phyloP scores from a whole-genome alignment of 2,329 filamentous ascomycete species.

The Ophiostoma piceae region DNA sequence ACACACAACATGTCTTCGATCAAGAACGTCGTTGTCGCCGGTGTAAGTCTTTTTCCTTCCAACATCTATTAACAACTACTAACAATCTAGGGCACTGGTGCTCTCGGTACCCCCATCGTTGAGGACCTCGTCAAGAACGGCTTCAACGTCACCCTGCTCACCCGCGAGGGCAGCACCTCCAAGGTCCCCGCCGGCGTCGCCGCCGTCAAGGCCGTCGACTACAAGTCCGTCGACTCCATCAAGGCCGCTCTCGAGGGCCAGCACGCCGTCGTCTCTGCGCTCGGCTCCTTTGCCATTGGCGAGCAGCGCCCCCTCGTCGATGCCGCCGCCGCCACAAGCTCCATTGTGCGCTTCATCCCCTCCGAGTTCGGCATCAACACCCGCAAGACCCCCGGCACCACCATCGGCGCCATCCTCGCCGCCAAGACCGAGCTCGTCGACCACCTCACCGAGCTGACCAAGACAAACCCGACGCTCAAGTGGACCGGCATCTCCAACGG shows the following conservation, averaged over 20 bases:
- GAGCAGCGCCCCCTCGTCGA: constrained; percentile 28
- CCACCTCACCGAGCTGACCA: constrained; percentile 22
- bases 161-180: constrained; percentile 41
- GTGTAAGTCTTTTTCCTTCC: constrained; percentile 31
- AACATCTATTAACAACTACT: not conserved
- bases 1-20: constrained; percentile 30
- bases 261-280: constrained; percentile 48
- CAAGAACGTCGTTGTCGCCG: constrained; percentile 36
- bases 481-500: constrained; percentile 33
- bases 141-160: constrained; percentile 50
- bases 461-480: constrained; percentile 25
- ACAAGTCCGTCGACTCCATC: constrained; percentile 38
- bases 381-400: constrained; percentile 21
- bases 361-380: constrained; percentile 32
- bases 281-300: constrained; percentile 40
- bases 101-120: constrained; percentile 33
- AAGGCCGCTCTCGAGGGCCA: constrained; percentile 42
- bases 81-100: constrained; percentile 33
- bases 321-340: constrained; percentile 29
- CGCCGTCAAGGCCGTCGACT: constrained; percentile 43
- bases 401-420: constrained; percentile 25
- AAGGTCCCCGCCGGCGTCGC: constrained; percentile 36
- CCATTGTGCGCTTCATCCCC: constrained; percentile 31
- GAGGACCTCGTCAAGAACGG: constrained; percentile 33
- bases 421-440: constrained; percentile 44